Evolutionary conservation across 2,329 filamentous ascomycete species (phyloP), one percentile per base, ranked within the genome.

Genomic region (Tolypocladium inflatum): DNA sequence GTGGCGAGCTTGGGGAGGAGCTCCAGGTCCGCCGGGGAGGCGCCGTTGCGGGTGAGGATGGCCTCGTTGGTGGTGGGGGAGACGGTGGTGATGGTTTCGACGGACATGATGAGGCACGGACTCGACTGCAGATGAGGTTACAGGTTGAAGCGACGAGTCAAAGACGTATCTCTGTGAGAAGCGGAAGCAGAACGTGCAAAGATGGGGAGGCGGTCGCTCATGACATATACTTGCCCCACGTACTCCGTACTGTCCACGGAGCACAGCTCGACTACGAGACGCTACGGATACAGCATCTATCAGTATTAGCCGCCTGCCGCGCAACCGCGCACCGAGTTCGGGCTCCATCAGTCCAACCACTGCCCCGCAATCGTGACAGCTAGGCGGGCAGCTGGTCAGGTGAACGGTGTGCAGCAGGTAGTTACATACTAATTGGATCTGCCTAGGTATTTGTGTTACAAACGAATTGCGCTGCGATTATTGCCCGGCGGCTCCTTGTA

Each of bases 11-110:
- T 79, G 56, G 91, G 87, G n/a, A 97, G 77, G 58, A 81, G 75
- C 55, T 86, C 78, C 55, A 96, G 78, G 62, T 96, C 89, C 35
- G 81, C 75, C 42, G 83, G 74, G 51, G 89, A 87, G 63, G 88
- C 80, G 65, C 90, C 91, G 72, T 86, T 85, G 64, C 92, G 86
- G 60, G 87, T 90, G 64, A 96, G 74, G 71, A 97, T 84, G 58
- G 89, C 80, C 76, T 92, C 85, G 74, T 94, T 93, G 64, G 91
- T 97, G 63, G 84, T 88, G 58, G 93, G 93, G 3, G 93, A 97
- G 73, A 97, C 92, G 63, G 93, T 97, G 38, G 78, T 86, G 66
- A 87, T 78, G 54, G 78, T 77, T 75, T 87, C 84, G 68, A 81
- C 77, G 61, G 84, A 85, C 84, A 87, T 87, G 57, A 60, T 77